These are phyloP conservation scores for Pyrenochaeta sp. DNA, from an alignment of 2,329 filamentous ascomycete genomes.

Conservation along the genomic window DNA sequence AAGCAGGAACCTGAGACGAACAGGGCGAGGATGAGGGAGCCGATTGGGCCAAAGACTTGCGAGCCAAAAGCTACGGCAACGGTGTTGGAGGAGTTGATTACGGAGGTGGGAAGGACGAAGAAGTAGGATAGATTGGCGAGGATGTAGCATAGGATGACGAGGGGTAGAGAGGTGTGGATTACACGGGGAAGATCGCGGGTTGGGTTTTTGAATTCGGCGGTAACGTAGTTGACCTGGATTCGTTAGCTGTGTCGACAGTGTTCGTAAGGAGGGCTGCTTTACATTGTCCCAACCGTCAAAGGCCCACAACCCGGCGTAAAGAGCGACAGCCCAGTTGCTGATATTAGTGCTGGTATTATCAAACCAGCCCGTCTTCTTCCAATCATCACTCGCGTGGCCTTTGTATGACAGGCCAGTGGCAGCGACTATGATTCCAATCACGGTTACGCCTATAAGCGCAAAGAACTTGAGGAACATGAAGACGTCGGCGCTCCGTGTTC, in stretches of 20 bases:
- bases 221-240: constrained; percentile 89
- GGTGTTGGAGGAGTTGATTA: constrained; percentile 88
- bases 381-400: constrained; percentile 78
- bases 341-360: constrained; percentile 80
- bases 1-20: constrained; percentile 93
- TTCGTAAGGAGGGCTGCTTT: background rate
- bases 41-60: constrained; percentile 85
- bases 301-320: constrained; percentile 96
- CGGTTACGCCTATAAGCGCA: constrained; percentile 82
- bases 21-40: constrained; percentile 83
- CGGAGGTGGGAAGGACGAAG: constrained; percentile 81
- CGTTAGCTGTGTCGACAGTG: constrained; percentile 25
- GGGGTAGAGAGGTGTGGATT: constrained; percentile 94
- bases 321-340: constrained; percentile 88
- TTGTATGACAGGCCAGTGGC: constrained; percentile 81
- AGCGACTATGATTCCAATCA: constrained; percentile 89
- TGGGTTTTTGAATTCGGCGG: constrained; percentile 94
- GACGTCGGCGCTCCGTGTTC: constrained; percentile 84
- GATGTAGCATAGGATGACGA: constrained; percentile 90
- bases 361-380: constrained; percentile 90
- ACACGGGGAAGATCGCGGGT: constrained; percentile 88
- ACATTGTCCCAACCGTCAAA: constrained; percentile 99
- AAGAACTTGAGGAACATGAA: constrained; percentile 99
- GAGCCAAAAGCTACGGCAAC: constrained; percentile 94
- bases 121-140: constrained; percentile 94